Conservation (phyloP, 2,329 filamentous ascomycete genomes). For the Lecanoromycetidae sp. region DNA sequence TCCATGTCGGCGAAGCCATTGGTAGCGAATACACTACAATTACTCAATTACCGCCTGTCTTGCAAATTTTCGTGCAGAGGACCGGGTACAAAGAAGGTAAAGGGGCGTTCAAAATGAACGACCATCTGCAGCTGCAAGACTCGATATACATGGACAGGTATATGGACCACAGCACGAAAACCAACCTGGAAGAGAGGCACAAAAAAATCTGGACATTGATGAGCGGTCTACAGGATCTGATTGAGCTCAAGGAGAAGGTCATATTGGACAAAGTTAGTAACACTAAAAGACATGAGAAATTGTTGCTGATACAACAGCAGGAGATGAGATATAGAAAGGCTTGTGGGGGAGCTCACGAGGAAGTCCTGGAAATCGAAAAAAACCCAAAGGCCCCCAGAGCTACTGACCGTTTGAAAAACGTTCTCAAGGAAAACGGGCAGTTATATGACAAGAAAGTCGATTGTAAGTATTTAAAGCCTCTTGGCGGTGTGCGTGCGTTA, state of each 20-base stretch:
- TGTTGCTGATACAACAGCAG: no score
- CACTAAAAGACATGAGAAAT: no score
- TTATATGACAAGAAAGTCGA: no score
- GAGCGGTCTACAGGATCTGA: slow-evolving; percentile 46
- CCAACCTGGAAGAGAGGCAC: slow-evolving; percentile 51
- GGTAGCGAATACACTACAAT: slow-evolving; percentile 59
- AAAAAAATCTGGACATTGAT: slow-evolving; percentile 65
- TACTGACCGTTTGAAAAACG: no score
- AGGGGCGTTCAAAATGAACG: slow-evolving; percentile 57
- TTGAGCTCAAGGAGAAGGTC: slow-evolving; percentile 34
- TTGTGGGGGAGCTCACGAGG: no score
- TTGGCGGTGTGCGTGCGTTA: not conserved
- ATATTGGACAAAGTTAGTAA: no score
- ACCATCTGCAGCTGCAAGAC: slow-evolving; percentile 67
- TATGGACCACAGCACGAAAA: slow-evolving; percentile 51
- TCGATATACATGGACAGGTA: slow-evolving; percentile 81
- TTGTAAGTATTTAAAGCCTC: no score
- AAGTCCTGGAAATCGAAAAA: no score
- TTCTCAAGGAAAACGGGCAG: no score
- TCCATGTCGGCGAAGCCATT: slow-evolving; percentile 52
- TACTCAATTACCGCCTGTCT: slow-evolving; percentile 63
- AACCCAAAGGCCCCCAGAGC: no score
- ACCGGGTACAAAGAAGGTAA: slow-evolving; percentile 56
- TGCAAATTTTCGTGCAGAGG: slow-evolving; percentile 83
- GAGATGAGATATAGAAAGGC: no score